A percentile compares a stretch with the other conserved stretches of the same genome.
Conservation (phyloP, 1,284 basidiomycete species). For the Rhodotorula sp. region DNA sequence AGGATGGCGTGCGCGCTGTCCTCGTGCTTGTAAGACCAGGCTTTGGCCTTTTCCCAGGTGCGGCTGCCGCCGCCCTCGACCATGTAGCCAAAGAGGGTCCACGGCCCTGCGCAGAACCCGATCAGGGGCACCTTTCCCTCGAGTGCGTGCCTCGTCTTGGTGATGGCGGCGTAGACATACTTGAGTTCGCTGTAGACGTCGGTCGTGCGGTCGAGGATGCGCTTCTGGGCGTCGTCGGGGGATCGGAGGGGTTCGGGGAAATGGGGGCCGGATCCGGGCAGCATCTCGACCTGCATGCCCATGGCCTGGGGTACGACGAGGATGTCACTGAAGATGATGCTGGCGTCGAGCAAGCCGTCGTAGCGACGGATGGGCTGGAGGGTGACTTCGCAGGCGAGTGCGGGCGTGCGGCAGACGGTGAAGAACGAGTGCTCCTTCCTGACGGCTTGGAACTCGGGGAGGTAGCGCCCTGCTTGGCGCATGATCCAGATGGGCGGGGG, state of each 20-base stretch:
- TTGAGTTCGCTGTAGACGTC: slow-evolving; percentile 78
- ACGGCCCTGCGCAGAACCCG: slow-evolving; percentile 91
- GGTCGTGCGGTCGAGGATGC: slow-evolving; percentile 54
- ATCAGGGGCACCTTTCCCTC: slow-evolving; percentile 86
- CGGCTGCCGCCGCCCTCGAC: slow-evolving; percentile 88
- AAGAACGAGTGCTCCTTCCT: slow-evolving; percentile 86
- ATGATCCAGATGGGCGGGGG: slow-evolving; percentile 95
- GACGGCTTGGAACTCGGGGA: slow-evolving; percentile 61
- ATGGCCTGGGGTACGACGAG: slow-evolving; percentile 93
- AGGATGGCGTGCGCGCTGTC: slow-evolving; percentile 74
- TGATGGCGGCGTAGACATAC: slow-evolving; percentile 89
- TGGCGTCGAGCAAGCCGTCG: slow-evolving; percentile 77
- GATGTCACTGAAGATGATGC: slow-evolving; percentile 93
- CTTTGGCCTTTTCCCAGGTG: slow-evolving; percentile 81
- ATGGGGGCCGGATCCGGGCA: slow-evolving; percentile 68
- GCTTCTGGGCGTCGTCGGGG: slow-evolving; percentile 65
- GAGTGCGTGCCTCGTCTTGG: slow-evolving; percentile 70
- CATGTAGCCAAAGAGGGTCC: slow-evolving; percentile 97
- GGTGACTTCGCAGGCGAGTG: slow-evolving; percentile 79
- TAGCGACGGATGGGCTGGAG: slow-evolving; percentile 88
- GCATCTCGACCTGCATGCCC: slow-evolving; percentile 92
- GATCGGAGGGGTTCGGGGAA: slow-evolving; percentile 78
- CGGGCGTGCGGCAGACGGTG: slow-evolving; percentile 83
- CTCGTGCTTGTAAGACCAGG: slow-evolving; percentile 87
- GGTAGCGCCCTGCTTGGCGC: slow-evolving; percentile 70